Conservation (phyloP, 202 grass and related monocot species). For the Cymbopogon flexuosus region DNA sequence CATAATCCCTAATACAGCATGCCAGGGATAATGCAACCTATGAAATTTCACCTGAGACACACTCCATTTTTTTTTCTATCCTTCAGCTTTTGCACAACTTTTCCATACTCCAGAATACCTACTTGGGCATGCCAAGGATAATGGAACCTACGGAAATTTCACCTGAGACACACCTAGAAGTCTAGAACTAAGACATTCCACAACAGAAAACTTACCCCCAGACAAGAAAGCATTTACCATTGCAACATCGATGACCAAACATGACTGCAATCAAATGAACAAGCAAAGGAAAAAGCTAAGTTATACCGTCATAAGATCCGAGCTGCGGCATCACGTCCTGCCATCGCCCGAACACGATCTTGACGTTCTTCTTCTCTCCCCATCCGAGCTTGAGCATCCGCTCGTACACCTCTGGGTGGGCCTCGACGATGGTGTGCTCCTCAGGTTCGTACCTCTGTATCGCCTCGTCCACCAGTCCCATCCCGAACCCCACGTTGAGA, state of each 20-base stretch:
- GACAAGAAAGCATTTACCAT: constrained; percentile 24
- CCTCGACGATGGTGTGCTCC: constrained; percentile 89
- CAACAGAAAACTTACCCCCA: neutral
- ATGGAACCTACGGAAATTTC: neutral
- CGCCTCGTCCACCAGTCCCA: constrained; percentile 89
- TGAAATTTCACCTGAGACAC: neutral
- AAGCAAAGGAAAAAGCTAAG: neutral
- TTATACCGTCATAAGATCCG: constrained; percentile 79
- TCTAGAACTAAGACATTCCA: neutral
- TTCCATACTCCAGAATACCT: neutral
- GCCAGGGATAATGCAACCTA: neutral
- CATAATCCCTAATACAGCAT: neutral
- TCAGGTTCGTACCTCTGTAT: constrained; percentile 72
- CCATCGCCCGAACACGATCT: constrained; percentile 78
- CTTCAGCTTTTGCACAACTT: neutral
- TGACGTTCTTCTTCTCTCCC: constrained; percentile 84
- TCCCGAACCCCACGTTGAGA: constrained; percentile 89
- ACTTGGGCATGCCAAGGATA: neutral
- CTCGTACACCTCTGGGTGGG: constrained; percentile 73
- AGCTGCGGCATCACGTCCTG: constrained; percentile 76
- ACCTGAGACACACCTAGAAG: neutral
- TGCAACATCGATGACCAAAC: neutral
- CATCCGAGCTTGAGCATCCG: constrained; percentile 77
- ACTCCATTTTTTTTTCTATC: neutral
- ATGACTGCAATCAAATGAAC: neutral